phyloP scores from a whole-genome alignment of 2,329 filamentous ascomycete genomes.

The Cladosporium sp. region DNA sequence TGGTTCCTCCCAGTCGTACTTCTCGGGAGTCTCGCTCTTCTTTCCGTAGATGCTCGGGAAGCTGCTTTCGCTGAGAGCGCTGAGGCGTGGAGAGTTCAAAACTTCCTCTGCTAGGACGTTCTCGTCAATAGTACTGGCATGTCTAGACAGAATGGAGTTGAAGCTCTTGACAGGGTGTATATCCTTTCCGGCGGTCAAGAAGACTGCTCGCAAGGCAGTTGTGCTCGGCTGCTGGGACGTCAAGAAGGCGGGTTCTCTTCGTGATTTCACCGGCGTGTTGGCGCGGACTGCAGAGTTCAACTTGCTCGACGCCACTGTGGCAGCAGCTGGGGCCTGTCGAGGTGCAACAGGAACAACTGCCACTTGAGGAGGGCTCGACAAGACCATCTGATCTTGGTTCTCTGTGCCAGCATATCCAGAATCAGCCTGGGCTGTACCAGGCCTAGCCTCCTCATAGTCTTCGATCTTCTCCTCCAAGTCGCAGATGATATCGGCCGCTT shows the following conservation, averaged over 20 bases:
- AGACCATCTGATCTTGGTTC: constrained; percentile 30
- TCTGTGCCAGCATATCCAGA: constrained; percentile 39
- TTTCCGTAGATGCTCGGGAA: constrained; percentile 40
- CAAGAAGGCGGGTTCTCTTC: constrained; percentile 35
- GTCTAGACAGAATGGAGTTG: constrained; percentile 36
- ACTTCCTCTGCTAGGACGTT: constrained; percentile 31
- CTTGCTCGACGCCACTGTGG: not conserved
- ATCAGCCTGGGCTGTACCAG: constrained; percentile 37
- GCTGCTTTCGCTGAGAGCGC: constrained; percentile 41
- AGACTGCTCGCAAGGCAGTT: constrained; percentile 38
- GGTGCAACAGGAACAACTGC: not conserved
- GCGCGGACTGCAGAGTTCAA: constrained; percentile 8
- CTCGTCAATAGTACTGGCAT: constrained; percentile 27
- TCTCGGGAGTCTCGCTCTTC: constrained; percentile 31
- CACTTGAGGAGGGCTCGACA: constrained; percentile 11
- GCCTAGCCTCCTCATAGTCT: constrained; percentile 28
- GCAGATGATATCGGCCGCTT: constrained; percentile 70
- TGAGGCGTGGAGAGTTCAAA: constrained; percentile 37
- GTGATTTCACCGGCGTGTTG: constrained; percentile 28
- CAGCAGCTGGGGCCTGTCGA: not conserved
- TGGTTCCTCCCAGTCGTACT: constrained; percentile 30
- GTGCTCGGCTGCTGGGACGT: constrained; percentile 37
- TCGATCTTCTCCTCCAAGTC: constrained; percentile 55
- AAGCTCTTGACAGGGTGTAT: constrained; percentile 39
- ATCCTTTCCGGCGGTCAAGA: constrained; percentile 32